Evolutionary conservation across 805 yeast genomes (phyloP).

Genomic region (Jamesozyma hellenica): DNA sequence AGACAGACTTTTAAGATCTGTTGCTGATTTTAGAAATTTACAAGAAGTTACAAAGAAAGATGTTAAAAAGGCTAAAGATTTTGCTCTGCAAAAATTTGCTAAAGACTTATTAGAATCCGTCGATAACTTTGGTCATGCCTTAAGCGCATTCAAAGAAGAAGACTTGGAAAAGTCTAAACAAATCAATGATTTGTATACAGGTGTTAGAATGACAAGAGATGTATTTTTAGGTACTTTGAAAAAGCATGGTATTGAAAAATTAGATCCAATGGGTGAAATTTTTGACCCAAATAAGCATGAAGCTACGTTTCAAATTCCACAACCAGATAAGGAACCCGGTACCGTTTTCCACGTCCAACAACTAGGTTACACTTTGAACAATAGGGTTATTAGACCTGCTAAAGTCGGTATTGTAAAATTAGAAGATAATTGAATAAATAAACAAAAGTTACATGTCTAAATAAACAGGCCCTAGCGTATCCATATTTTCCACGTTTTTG

Average conservation of each 20-base stretch:
- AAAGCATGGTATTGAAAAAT: constrained; percentile 70
- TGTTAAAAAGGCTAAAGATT: constrained; percentile 76
- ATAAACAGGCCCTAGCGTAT: neutral
- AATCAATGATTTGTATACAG: constrained; percentile 69
- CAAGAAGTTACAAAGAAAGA: constrained; percentile 87
- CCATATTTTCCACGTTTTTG: neutral
- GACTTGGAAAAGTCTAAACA: constrained; percentile 49
- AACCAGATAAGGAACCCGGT: constrained; percentile 83
- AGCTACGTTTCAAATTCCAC: constrained; percentile 82
- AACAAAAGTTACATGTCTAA: neutral
- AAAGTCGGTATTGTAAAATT: constrained; percentile 87
- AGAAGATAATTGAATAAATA: constrained; percentile 3
- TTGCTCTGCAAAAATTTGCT: constrained; percentile 86
- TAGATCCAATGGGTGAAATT: constrained; percentile 73
- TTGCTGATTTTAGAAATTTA: constrained; percentile 87
- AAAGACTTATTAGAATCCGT: constrained; percentile 81
- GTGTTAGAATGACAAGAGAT: constrained; percentile 82
- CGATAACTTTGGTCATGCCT: constrained; percentile 83
- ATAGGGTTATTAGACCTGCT: constrained; percentile 87
- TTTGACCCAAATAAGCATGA: constrained; percentile 91
- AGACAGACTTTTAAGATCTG: constrained; percentile 70
- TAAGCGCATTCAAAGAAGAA: constrained; percentile 59
- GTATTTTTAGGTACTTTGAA: constrained; percentile 75
- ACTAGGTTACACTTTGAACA: constrained; percentile 75
- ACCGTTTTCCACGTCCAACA: constrained; percentile 90